Base-by-base conservation (phyloP, 495 filamentous ascomycete species). In the Xylaria curta region DNA sequence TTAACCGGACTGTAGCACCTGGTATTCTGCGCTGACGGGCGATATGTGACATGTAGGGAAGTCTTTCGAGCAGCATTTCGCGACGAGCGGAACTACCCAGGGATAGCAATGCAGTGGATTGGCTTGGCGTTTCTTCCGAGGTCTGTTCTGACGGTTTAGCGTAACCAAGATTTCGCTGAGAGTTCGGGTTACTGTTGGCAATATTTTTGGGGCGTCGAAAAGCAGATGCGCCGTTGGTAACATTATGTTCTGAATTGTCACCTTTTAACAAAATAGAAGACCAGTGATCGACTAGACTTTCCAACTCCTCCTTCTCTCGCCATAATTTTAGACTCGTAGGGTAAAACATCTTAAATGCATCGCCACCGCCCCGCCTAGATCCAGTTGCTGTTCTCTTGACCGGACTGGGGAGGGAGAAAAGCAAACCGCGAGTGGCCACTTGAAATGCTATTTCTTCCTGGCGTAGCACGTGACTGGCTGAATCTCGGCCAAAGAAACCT, bases 391-490 rank as follows among this genome's bases (percentile, higher is more conserved):
- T 82, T 65, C 96, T 85, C 73, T 91, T 93, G 5, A 98, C 96
- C 0, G 95, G 95, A 68, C 86, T 89, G 19, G 96, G 96, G 26
- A 99, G 86, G 15, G 89, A 89, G 76, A 97, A 94, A 1, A 97
- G 80, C 44, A 97, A 77, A 2, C 97, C 94, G 8, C 94, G 89
- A 3, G 95, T 91, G 31, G 93, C 93, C 60, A 93, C 87, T 69
- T 98, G 94, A 74, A 97, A 98, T 44, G 90, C 89, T 67, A 98
- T 93, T 75, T 99, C 96, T 62, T 97, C 93, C 79, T 97, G 94
- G 31, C 95, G 90, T 2, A 98, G 80, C 42, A 87, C 82, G 72
- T 97, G 95, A 21, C 90, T 85, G 7, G 89, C 88, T 9, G 88
- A 81, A 75, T 87, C 84, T 69, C 81, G 81, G 54, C 85, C 79